A percentile compares a stretch with the other conserved stretches of the same genome.
These are phyloP conservation scores for Torrubiella hemipterigena DNA, from an alignment of 2,329 filamentous ascomycete species.

Conservation along the genomic window DNA sequence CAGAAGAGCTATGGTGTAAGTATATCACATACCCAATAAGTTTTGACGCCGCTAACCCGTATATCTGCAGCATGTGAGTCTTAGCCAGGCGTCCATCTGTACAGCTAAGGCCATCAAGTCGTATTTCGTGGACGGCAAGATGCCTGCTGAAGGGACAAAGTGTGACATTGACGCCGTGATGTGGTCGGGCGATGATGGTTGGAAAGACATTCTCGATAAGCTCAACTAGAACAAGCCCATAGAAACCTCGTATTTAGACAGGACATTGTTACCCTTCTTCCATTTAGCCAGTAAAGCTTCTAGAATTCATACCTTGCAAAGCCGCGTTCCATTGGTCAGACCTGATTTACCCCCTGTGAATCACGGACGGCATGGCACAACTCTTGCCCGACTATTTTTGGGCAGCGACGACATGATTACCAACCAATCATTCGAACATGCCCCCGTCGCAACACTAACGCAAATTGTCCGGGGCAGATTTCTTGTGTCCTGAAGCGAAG, in stretches of 20 bases:
- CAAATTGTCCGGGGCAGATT: too few species aligned
- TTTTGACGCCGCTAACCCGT: neutral
- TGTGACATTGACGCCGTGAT: neutral
- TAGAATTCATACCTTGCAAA: neutral
- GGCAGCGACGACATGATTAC: too few species aligned
- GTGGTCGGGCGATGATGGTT: neutral
- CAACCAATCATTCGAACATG: too few species aligned
- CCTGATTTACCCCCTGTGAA: too few species aligned
- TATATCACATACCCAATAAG: neutral
- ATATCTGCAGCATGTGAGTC: neutral
- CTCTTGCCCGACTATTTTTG: too few species aligned
- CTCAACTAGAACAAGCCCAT: neutral
- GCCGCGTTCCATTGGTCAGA: neutral
- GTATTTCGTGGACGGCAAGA: neutral
- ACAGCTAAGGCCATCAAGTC: neutral
- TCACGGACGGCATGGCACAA: too few species aligned
- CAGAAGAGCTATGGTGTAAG: conserved; percentile 33
- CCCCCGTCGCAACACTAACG: too few species aligned
- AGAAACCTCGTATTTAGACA: neutral
- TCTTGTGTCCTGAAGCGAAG: too few species aligned
- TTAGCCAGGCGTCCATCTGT: neutral
- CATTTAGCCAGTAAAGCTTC: neutral
- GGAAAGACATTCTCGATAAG: neutral
- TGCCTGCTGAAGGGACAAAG: neutral
- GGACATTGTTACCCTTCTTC: neutral